phyloP scores from a whole-genome alignment of 1,284 basidiomycete genomes.

The Malassezia restricta region DNA sequence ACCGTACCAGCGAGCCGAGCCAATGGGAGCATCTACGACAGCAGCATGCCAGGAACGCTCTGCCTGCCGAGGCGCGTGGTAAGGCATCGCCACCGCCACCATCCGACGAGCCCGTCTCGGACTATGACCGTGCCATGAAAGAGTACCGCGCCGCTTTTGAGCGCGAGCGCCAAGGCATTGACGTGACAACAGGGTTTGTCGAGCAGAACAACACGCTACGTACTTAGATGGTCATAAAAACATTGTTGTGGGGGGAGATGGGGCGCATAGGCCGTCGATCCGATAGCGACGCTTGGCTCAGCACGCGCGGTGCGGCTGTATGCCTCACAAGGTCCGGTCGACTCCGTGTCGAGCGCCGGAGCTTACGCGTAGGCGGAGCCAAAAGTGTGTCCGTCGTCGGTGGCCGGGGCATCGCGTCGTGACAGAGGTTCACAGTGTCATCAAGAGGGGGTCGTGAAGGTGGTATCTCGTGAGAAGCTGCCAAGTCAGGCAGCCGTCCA shows the following conservation, averaged over 20 bases:
- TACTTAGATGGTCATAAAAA: not conserved
- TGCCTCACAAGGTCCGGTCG: no score
- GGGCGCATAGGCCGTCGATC: not conserved
- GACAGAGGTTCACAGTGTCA: no score
- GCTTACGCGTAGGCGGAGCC: no score
- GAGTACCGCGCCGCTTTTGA: constrained; percentile 13
- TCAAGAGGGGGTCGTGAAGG: no score
- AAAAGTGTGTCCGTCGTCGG: no score
- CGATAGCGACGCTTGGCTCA: not conserved
- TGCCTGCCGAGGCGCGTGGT: not conserved
- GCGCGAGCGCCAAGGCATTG: constrained; percentile 13
- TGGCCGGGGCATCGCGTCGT: no score
- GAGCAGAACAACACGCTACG: not conserved
- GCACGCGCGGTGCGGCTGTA: no score
- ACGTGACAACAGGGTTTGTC: constrained; percentile 9
- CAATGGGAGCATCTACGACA: constrained; percentile 15
- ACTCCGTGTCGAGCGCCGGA: no score
- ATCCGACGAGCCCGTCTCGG: not conserved
- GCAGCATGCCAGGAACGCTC: not conserved
- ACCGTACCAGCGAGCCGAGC: constrained; percentile 7
- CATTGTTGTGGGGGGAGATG: not conserved
- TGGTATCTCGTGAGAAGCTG: no score
- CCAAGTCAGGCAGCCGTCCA: no score
- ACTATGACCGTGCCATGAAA: constrained; percentile 7
- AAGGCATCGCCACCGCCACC: no score